phyloP scores from a whole-genome alignment of 768 basidiomycete species.

The Tylopilus cervinicoccineus region DNA sequence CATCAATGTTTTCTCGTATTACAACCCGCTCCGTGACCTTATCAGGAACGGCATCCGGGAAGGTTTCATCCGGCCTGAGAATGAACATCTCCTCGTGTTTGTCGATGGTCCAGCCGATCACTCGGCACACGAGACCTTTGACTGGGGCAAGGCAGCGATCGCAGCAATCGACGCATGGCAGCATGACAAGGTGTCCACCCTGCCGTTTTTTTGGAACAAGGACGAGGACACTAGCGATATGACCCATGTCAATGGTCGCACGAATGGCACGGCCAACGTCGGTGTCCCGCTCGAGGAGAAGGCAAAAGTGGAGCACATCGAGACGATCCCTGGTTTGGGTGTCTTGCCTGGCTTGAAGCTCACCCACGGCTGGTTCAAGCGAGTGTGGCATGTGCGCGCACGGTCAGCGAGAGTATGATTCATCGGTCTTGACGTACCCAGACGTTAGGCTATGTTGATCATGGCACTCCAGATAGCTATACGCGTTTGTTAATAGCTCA shows the following conservation, averaged over 20 bases:
- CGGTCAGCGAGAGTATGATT: constrained; percentile 20
- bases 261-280: not conserved
- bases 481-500: not conserved
- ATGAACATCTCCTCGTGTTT: constrained; percentile 62
- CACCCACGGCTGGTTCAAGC: constrained; percentile 30
- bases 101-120: constrained; percentile 65
- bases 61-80: constrained; percentile 70
- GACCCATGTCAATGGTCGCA: constrained; percentile 11
- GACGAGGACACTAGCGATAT: constrained; percentile 34
- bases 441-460: constrained; percentile 11
- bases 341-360: constrained; percentile 22
- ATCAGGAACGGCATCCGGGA: constrained; percentile 61
- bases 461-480: not conserved
- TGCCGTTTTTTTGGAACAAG: constrained; percentile 50
- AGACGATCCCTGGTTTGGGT: constrained; percentile 18
- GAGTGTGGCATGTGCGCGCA: constrained; percentile 31
- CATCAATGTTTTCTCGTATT: constrained; percentile 84
- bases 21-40: constrained; percentile 73
- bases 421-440: not conserved
- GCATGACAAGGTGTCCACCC: constrained; percentile 25
- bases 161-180: constrained; percentile 63
- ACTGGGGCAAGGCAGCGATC: constrained; percentile 76
- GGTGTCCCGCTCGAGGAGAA: constrained; percentile 4
- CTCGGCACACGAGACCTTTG: constrained; percentile 52
- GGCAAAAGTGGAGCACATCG: constrained; percentile 18